A percentile compares a stretch with the other conserved stretches of the same genome.
These are phyloP conservation scores for Zygoascus biomembranicola DNA, from an alignment of 805 yeast genomes.

Conservation along the genomic window DNA sequence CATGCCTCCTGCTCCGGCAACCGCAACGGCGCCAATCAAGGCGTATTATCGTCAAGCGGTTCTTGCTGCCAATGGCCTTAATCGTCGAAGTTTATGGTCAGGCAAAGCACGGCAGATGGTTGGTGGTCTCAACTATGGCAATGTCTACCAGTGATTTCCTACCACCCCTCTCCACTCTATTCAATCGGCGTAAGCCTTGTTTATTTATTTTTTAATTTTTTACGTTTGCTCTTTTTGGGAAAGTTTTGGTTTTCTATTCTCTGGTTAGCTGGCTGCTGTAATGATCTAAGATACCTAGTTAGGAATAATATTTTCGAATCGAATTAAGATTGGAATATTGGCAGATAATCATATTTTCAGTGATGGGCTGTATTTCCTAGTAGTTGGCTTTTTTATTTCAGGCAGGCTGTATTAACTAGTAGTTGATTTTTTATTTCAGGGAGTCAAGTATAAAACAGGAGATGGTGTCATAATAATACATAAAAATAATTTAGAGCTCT, in stretches of 20 bases:
- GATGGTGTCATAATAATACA: too few species aligned
- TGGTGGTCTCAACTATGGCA: conserved; percentile 3
- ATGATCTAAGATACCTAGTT: background rate
- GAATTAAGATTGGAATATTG: too few species aligned
- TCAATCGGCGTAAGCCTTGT: background rate
- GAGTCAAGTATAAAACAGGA: too few species aligned
- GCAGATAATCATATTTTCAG: too few species aligned
- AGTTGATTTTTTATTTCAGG: too few species aligned
- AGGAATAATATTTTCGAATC: background rate
- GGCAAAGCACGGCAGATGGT: conserved; percentile 28
- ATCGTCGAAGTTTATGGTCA: conserved; percentile 21
- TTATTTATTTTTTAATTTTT: conserved; percentile 1
- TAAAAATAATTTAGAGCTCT: too few species aligned
- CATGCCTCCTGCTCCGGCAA: conserved; percentile 1
- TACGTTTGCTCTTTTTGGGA: conserved; percentile 1
- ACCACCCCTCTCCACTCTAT: background rate
- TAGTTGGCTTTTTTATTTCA: too few species aligned
- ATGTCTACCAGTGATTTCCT: background rate
- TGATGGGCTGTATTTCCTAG: too few species aligned
- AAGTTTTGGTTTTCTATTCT: background rate
- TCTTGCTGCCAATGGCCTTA: conserved; percentile 22
- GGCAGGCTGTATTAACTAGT: too few species aligned
- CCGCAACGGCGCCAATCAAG: conserved; percentile 2
- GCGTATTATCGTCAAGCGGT: conserved; percentile 19
- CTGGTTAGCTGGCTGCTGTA: background rate